Base-by-base conservation (phyloP, 1,284 basidiomycete species). In the Ustilago crameri region DNA sequence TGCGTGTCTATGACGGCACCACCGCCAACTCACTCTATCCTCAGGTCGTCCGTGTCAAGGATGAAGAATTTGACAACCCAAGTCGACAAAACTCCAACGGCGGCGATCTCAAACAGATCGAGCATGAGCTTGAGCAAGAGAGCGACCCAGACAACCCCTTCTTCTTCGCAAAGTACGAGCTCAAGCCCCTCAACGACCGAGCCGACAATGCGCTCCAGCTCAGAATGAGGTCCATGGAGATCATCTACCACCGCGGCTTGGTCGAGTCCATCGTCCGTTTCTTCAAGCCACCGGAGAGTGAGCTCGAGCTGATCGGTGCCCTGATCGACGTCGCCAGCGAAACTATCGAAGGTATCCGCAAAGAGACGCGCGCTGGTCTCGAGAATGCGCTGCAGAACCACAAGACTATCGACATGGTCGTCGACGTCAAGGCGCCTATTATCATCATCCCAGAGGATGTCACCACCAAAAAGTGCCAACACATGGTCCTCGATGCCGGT, bases 401-500 rank as follows among this genome's bases (percentile, higher is more conserved):
- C 86, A 95, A 95, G 86, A 99, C 95, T 0, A 87, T 99, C 46
- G 95, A 99, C 82, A 87, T 99, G 30, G 91, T 93, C 74, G 89
- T 99, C 85, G 95, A 98, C 80, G 89, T 99, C 87, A 93, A 97
- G 80, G 94, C 96, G 3, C 96, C 96, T 4, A 90, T 99, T 81
- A 97, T 99, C 82, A 93, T 99, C 74, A 88, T 98, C 42, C 96
- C 96, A 2, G 95, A 98, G 55, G 84, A 85, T 77, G 88, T 98
- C 56, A 91, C 90, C 3, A 88, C 88, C 15, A 88, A 89, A 61
- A 85, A 89, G 34, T 91, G 93, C 84, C 93, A 89, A 75, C 91
- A 97, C 82, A 87, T 98, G 46, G 89, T 99, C 15, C 87, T 99
- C 48, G 96, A 99, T 83, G 96, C 96, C 9, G 96, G 96, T 78